Evolutionary conservation across 305 asterid species (phyloP).

Genomic region (Rubia peregrina): DNA sequence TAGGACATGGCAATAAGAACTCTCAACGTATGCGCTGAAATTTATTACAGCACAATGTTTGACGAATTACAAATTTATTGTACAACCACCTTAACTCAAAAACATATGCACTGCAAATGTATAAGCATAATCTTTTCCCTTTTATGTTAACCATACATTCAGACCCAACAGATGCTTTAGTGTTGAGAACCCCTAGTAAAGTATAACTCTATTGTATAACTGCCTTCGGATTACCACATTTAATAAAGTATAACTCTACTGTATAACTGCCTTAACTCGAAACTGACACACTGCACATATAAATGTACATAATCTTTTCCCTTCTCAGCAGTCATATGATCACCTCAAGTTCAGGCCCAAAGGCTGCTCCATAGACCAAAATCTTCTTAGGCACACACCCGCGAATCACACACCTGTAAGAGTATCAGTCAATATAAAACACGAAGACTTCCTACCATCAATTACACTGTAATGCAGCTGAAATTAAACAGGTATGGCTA

Average conservation of each 20-base stretch:
- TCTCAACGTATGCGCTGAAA: neutral
- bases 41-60: neutral
- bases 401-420: constrained; percentile 90
- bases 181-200: constrained; percentile 5
- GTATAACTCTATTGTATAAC: neutral
- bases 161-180: constrained; percentile 85
- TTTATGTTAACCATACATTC: constrained; percentile 71
- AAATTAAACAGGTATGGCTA: neutral
- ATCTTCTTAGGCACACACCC: constrained; percentile 99
- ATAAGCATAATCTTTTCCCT: constrained; percentile 1
- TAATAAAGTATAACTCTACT: neutral
- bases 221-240: neutral
- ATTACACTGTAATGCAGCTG: neutral
- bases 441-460: neutral
- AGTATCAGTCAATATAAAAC: constrained; percentile 15
- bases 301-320: neutral
- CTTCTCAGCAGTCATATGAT: constrained; percentile 10
- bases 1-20: neutral
- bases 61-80: neutral
- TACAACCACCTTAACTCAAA: neutral
- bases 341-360: constrained; percentile 97
- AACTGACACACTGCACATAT: neutral
- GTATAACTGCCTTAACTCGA: neutral
- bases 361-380: constrained; percentile 93
- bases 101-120: neutral